A percentile compares a stretch with the other conserved stretches of the same genome.
These are phyloP conservation scores for Quercus rubra DNA, from an alignment of 306 rosid species.

Conservation along the genomic window DNA sequence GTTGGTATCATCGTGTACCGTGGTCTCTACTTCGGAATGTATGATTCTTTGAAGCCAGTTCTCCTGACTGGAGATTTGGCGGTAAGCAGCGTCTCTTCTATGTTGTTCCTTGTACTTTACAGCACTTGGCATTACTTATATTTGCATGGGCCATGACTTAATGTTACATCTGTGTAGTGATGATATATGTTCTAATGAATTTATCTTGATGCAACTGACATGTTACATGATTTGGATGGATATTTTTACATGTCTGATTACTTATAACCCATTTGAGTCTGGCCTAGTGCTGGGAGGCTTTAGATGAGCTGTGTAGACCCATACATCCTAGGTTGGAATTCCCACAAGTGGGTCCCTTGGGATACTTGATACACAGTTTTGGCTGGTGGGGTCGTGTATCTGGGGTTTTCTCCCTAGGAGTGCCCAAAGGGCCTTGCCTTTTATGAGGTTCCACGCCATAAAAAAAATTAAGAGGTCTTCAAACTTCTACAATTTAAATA, in stretches of 20 bases:
- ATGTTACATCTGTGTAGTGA: background rate
- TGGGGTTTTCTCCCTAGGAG: background rate
- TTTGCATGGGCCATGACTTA: background rate
- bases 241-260: background rate
- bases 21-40: slow-evolving; percentile 89
- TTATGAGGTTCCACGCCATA: too few relatives aligned
- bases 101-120: background rate
- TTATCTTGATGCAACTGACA: background rate
- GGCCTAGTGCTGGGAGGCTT: too few relatives aligned
- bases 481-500: background rate
- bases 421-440: too few relatives aligned
- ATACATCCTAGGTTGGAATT: too few relatives aligned
- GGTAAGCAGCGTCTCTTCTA: slow-evolving; percentile 29
- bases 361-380: too few relatives aligned
- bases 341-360: too few relatives aligned
- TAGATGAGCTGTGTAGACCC: too few relatives aligned
- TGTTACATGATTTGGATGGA: background rate
- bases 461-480: background rate
- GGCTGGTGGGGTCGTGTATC: background rate
- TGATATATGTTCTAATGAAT: background rate
- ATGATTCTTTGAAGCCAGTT: slow-evolving; percentile 82
- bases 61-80: slow-evolving; percentile 56
- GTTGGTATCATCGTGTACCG: slow-evolving; percentile 87
- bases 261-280: background rate
- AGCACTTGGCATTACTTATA: background rate